Evolutionary conservation across 1,284 basidiomycete species (phyloP), one percentile per base, ranked within the genome.

Genomic region (Naganishia albida): DNA sequence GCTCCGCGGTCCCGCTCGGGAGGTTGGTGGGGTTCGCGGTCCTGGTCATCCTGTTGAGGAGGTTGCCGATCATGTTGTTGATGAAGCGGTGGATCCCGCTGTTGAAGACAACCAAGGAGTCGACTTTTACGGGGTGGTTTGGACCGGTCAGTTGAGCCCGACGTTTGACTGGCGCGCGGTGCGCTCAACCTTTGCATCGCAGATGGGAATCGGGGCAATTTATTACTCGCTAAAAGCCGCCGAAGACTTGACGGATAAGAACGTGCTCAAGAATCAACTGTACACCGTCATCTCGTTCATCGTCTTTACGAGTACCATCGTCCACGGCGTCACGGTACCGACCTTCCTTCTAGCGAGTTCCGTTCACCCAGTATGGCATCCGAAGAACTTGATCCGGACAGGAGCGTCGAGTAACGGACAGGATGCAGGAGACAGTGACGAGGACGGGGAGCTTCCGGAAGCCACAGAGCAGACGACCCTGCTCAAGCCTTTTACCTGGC

Each of bases 171-270:
- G n/a, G 26, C 13, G n/a, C 8, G 54, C 18, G 20, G 1, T 8
- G n/a, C 3, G 23, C 49, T 42, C 18, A 23, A 16, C 2, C 7
- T n/a, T 28, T 13, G 34, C 16, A 3, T 16, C 16, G n/a, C 40
- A 66, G 65, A 67, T 71, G 70, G 70, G 70, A 8, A 56, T 71
- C 26, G 70, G 70, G 2, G 70, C 70, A 3, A 52, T 71, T 7
- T 71, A 71, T 54, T 71, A 70, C 40, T 68, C 70, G 7, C 67
- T 71, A 30, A 70, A 70, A 62, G 68, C 69, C 10, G 65, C 64
- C 20, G 68, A 70, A 51, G 51, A 57, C 25, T 51, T 69, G 6
- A 44, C 56, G 10, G 26, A 18, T 12, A 63, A 67, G 26, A 67
- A 66, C 39, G 38, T 66, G 6, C 56, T 71, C 23, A 71, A 70